phyloP scores from a whole-genome alignment of 208 protist genomes.

The Trypanosoma vivax region DNA sequence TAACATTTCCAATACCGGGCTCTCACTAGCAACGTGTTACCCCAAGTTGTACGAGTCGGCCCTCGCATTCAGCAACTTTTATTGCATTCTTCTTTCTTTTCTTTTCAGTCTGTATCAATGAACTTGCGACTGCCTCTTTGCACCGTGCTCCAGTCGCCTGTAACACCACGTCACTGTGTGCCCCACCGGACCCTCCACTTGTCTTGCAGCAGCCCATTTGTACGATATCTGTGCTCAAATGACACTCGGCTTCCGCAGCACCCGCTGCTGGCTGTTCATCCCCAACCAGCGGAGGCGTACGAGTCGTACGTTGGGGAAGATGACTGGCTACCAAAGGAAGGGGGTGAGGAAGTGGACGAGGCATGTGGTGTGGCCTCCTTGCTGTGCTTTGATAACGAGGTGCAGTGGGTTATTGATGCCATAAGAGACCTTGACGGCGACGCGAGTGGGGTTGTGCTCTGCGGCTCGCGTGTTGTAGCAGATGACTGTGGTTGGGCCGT shows the following conservation, averaged over 20 bases:
- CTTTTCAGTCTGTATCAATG: constrained; percentile 33
- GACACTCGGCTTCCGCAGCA: constrained; percentile 72
- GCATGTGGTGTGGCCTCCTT: not conserved
- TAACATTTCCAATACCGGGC: too few relatives aligned
- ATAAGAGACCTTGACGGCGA: constrained; percentile 19
- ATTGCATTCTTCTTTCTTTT: too few relatives aligned
- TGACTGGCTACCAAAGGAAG: constrained; percentile 25
- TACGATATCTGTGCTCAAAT: constrained; percentile 65
- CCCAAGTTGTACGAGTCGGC: too few relatives aligned
- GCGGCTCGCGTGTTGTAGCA: constrained; percentile 64
- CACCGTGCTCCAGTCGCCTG: constrained; percentile 28
- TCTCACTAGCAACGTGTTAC: too few relatives aligned
- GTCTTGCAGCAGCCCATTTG: constrained; percentile 30
- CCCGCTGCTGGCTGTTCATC: constrained; percentile 22
- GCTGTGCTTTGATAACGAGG: constrained; percentile 40
- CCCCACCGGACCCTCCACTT: constrained; percentile 49
- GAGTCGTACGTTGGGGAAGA: constrained; percentile 82
- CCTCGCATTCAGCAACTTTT: too few relatives aligned
- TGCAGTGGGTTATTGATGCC: constrained; percentile 37
- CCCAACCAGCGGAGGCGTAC: constrained; percentile 47
- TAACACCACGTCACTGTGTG: constrained; percentile 30
- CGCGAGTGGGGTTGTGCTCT: constrained; percentile 64
- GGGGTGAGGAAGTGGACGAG: not conserved
- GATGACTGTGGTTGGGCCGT: constrained; percentile 79
- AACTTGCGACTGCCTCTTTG: constrained; percentile 55